Conservation (phyloP, 75 land plant genomes). For the Chamaecyparis obtusa region DNA sequence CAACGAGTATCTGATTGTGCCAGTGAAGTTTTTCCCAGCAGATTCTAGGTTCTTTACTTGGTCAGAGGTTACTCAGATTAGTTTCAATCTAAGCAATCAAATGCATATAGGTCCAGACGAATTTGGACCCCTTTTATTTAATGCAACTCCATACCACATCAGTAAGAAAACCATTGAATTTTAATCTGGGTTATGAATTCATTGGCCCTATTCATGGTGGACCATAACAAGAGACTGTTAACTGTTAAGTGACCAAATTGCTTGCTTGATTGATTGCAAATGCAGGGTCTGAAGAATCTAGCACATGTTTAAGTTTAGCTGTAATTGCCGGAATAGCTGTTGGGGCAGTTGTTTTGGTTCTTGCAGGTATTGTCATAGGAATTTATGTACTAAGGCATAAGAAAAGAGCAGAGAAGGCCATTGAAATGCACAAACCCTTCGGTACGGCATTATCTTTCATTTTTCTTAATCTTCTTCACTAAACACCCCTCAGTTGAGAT, state of each 20-base stretch:
- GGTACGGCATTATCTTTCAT: not conserved
- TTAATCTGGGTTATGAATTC: not conserved
- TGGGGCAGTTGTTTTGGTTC: conserved; percentile 8
- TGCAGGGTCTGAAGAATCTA: not conserved
- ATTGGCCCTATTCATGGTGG: no score
- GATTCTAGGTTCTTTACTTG: conserved; percentile 19
- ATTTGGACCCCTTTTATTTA: conserved; percentile 45
- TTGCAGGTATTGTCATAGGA: not conserved
- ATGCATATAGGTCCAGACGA: conserved; percentile 22
- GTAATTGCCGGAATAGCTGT: conserved; percentile 12
- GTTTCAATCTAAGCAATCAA: conserved; percentile 42
- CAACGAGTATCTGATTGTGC: conserved; percentile 47
- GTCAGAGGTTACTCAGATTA: conserved; percentile 15
- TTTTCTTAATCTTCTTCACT: not conserved
- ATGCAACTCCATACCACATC: not conserved
- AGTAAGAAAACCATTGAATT: not conserved
- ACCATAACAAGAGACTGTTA: not conserved
- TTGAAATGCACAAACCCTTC: conserved; percentile 11
- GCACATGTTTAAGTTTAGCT: not conserved
- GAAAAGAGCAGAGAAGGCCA: conserved; percentile 20
- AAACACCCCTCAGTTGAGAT: not conserved
- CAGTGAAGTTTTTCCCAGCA: conserved; percentile 48
- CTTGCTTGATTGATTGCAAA: not conserved
- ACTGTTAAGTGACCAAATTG: conserved; percentile 14
- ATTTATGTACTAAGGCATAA: conserved; percentile 23